These are phyloP conservation scores for Polyporus arcularius DNA, from an alignment of 768 basidiomycete species.

Conservation along the genomic window DNA sequence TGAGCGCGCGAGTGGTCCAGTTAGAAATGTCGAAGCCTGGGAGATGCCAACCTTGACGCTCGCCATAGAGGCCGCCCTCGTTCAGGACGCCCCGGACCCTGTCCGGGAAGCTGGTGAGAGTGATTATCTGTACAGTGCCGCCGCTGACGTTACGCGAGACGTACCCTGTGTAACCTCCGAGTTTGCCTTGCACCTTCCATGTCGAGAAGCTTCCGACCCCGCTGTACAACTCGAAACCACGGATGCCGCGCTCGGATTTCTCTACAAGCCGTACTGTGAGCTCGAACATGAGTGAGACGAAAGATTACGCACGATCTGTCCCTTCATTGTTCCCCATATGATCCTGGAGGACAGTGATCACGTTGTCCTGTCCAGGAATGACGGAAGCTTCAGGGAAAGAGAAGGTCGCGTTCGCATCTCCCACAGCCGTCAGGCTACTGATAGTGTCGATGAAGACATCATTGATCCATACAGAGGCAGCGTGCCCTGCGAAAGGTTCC, in stretches of 20 bases:
- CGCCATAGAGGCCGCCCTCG: constrained; percentile 46
- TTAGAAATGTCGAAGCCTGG: constrained; percentile 60
- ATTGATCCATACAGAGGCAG: constrained; percentile 83
- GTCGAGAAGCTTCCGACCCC: constrained; percentile 32
- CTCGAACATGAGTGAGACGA: background rate
- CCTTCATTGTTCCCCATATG: constrained; percentile 79
- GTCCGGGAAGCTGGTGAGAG: constrained; percentile 66
- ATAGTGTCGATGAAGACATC: constrained; percentile 69
- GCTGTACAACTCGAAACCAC: constrained; percentile 66
- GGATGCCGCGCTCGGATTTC: constrained; percentile 79
- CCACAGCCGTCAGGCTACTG: constrained; percentile 44
- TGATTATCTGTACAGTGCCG: background rate
- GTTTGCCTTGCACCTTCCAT: constrained; percentile 49
- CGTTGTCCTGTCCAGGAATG: constrained; percentile 57
- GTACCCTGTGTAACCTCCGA: constrained; percentile 43
- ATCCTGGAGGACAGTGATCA: constrained; percentile 72
- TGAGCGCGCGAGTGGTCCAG: constrained; percentile 60
- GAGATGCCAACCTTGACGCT: constrained; percentile 48
- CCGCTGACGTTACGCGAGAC: background rate
- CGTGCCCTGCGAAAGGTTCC: constrained; percentile 41
- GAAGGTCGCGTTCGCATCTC: constrained; percentile 70
- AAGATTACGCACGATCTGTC: background rate
- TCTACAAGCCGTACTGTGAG: constrained; percentile 24
- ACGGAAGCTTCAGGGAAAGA: constrained; percentile 59
- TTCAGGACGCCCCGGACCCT: constrained; percentile 50